Conservation (phyloP, 2,329 filamentous ascomycete genomes). For the Blastomyces silverae region DNA sequence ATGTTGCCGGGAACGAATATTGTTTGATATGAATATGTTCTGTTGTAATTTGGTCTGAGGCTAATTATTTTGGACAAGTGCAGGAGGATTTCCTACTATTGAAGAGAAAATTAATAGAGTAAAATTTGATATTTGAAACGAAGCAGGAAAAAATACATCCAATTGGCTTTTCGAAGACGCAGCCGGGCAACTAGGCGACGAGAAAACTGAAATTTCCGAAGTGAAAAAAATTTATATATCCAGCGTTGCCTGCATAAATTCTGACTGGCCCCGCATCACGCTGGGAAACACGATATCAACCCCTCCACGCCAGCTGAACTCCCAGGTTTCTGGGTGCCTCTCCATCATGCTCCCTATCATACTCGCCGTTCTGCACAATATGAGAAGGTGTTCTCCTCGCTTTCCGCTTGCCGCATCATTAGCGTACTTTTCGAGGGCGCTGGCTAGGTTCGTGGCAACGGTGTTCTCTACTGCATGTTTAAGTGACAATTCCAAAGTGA, state of each 20-base stretch:
- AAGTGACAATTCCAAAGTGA: not conserved
- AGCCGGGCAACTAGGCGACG: not conserved
- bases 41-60: not conserved
- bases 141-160: not conserved
- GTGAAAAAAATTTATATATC: not conserved
- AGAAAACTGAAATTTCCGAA: not conserved
- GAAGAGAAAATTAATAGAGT: not conserved
- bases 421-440: constrained; percentile 1
- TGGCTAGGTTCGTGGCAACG: constrained; percentile 5
- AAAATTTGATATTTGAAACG: not conserved
- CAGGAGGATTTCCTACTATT: not conserved
- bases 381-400: constrained; percentile 6
- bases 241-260: constrained; percentile 1
- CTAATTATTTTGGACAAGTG: not conserved
- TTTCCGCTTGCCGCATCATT: not conserved
- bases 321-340: constrained; percentile 10
- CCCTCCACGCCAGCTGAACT: constrained; percentile 2
- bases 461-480: constrained; percentile 1
- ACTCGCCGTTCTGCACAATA: constrained; percentile 6
- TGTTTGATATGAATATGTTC: not conserved
- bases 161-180: not conserved
- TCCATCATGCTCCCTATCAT: constrained; percentile 7
- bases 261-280: constrained; percentile 6
- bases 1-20: too few relatives aligned
- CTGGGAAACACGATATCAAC: constrained; percentile 12